phyloP scores from a whole-genome alignment of 2,329 filamentous ascomycete species.

The Xylariaceae sp. region DNA sequence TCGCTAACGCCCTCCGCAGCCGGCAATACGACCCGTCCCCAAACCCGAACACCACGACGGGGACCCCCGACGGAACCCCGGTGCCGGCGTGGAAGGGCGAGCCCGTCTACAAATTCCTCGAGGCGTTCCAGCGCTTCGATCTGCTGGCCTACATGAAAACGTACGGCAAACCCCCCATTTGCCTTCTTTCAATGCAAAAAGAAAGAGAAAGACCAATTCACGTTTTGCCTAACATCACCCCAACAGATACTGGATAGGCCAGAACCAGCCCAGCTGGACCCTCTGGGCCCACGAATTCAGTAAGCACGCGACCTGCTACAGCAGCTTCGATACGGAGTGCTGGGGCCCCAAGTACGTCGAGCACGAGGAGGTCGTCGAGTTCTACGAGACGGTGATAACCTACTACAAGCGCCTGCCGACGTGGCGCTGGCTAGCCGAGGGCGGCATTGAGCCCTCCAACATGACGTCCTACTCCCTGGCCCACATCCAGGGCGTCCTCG shows the following conservation, averaged over 20 bases:
- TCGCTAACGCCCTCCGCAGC: slow-evolving; percentile 22
- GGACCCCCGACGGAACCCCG: slow-evolving; percentile 46
- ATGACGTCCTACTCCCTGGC: slow-evolving; percentile 51
- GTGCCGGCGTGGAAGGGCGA: slow-evolving; percentile 57
- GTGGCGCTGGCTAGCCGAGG: slow-evolving; percentile 53
- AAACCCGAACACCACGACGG: slow-evolving; percentile 60
- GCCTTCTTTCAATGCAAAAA: no score
- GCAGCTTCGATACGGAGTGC: slow-evolving; percentile 61
- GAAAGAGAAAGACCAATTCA: slow-evolving; percentile 20
- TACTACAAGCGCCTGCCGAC: slow-evolving; percentile 59
- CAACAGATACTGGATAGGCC: slow-evolving; percentile 55
- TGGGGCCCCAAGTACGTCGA: slow-evolving; percentile 55
- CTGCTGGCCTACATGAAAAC: slow-evolving; percentile 63
- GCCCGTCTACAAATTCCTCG: slow-evolving; percentile 55
- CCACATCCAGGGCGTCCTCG: slow-evolving; percentile 49
- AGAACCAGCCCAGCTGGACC: slow-evolving; percentile 50
- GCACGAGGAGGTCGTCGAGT: slow-evolving; percentile 59
- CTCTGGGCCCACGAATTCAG: slow-evolving; percentile 66
- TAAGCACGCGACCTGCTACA: slow-evolving; percentile 66
- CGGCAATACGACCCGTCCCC: slow-evolving; percentile 62
- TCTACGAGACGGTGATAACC: slow-evolving; percentile 55
- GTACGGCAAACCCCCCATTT: slow-evolving; percentile 22
- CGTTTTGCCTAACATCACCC: background rate
- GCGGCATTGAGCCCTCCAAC: slow-evolving; percentile 56
- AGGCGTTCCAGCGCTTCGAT: slow-evolving; percentile 54